Conservation (phyloP, 306 rosid species). For the Quercus cerris region DNA sequence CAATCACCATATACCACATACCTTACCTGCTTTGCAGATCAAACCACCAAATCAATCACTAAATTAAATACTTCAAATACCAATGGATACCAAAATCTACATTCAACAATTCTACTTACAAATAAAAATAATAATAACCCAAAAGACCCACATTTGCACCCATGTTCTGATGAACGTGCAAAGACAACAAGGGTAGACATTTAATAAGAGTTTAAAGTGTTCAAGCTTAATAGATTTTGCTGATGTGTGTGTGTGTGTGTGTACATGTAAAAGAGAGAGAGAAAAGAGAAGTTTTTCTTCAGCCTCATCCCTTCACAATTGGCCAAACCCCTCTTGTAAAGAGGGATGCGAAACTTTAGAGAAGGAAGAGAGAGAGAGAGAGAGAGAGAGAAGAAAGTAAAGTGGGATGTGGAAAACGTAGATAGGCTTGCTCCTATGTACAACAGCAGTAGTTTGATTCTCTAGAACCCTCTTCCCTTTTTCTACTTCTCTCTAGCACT, state of each 20-base stretch:
- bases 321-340: no score
- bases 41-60: neutral
- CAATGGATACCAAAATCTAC: no score
- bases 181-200: neutral
- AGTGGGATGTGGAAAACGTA: neutral
- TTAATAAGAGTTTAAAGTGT: neutral
- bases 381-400: neutral
- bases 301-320: no score
- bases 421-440: neutral
- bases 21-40: neutral
- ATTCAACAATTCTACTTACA: neutral
- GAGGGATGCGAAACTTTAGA: no score
- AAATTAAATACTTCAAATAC: neutral
- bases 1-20: neutral
- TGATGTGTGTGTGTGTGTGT: neutral
- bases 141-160: neutral
- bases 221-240: neutral
- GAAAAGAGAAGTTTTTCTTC: no score
- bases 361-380: neutral
- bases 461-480: neutral
- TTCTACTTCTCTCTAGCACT: neutral
- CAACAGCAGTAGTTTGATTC: neutral
- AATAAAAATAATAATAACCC: neutral
- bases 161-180: neutral
- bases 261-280: neutral